These are phyloP conservation scores for Chalciporus sphaerocephalus DNA, from an alignment of 768 basidiomycete genomes.

Conservation along the genomic window DNA sequence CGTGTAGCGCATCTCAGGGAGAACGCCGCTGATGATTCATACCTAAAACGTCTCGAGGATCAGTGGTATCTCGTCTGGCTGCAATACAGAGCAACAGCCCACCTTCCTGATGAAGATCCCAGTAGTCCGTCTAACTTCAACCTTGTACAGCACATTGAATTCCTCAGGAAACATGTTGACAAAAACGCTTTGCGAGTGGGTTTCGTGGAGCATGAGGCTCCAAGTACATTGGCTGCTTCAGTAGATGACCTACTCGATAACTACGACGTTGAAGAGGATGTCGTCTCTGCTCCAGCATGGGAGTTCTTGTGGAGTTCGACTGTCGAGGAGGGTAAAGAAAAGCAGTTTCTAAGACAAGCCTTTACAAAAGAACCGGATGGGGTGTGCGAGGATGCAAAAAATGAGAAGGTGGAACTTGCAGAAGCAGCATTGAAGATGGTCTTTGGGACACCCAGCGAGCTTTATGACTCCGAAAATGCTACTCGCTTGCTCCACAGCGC, in stretches of 20 bases:
- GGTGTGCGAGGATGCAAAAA: conserved; percentile 6
- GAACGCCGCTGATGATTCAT: conserved; percentile 63
- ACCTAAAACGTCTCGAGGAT: conserved; percentile 74
- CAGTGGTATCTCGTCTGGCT: conserved; percentile 78
- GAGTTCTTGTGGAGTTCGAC: conserved; percentile 71
- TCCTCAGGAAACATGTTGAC: conserved; percentile 75
- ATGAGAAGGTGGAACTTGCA: conserved; percentile 48
- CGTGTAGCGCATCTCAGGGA: conserved; percentile 60
- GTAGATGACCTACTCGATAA: conserved; percentile 40
- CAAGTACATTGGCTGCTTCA: conserved; percentile 38
- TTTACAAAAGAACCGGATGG: conserved; percentile 45
- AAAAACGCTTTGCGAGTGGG: conserved; percentile 82
- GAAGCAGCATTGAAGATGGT: conserved; percentile 81
- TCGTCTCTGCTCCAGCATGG: conserved; percentile 44
- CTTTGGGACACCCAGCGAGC: conserved; percentile 66
- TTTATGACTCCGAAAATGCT: conserved; percentile 59
- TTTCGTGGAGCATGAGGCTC: conserved; percentile 44
- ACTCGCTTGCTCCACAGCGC: conserved; percentile 51
- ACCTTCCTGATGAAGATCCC: conserved; percentile 69
- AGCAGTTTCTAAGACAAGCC: conserved; percentile 53
- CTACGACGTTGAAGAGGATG: conserved; percentile 51
- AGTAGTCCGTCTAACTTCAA: conserved; percentile 70
- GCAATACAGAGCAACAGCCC: conserved; percentile 59
- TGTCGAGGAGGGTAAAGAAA: conserved; percentile 76
- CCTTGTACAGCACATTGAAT: conserved; percentile 74